phyloP scores from a whole-genome alignment of 2,329 filamentous ascomycete species.

The Cladosporium sp. region DNA sequence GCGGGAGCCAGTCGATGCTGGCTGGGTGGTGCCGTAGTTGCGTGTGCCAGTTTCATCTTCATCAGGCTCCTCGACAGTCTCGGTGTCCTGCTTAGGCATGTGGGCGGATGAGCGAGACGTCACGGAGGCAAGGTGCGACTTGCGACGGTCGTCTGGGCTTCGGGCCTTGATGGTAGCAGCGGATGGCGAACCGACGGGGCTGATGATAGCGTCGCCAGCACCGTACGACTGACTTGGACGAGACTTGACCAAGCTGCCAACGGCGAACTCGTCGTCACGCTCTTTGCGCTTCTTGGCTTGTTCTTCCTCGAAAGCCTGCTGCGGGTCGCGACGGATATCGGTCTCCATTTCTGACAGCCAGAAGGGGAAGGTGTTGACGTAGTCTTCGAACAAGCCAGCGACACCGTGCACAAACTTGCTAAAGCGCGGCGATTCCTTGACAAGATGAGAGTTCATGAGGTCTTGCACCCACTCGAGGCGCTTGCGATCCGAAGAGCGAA shows the following conservation, averaged over 20 bases:
- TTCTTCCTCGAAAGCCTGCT: constrained; percentile 86
- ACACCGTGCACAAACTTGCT: constrained; percentile 97
- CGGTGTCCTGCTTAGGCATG: constrained; percentile 32
- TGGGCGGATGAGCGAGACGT: constrained; percentile 19
- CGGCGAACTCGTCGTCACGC: constrained; percentile 82
- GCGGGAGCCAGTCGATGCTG: constrained; percentile 32
- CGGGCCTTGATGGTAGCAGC: constrained; percentile 48
- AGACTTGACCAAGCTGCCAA: constrained; percentile 78
- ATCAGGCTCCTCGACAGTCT: constrained; percentile 47
- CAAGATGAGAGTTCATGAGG: constrained; percentile 86
- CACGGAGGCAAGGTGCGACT: constrained; percentile 20
- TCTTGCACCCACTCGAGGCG: constrained; percentile 86
- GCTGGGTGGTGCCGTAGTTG: constrained; percentile 45
- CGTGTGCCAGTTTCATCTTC: constrained; percentile 50
- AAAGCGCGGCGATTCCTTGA: constrained; percentile 85
- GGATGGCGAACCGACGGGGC: constrained; percentile 67
- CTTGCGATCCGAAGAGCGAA: constrained; percentile 60
- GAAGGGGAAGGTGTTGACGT: constrained; percentile 94
- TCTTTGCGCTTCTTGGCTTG: constrained; percentile 78
- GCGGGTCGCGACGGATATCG: constrained; percentile 91
- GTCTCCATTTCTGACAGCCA: constrained; percentile 91
- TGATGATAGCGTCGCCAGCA: constrained; percentile 61
- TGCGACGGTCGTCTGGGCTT: constrained; percentile 23
- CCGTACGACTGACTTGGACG: constrained; percentile 39
- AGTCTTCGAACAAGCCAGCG: constrained; percentile 85